Base-by-base conservation (phyloP, 2,329 filamentous ascomycete genomes). In the Pseudogymnoascus sp. region DNA sequence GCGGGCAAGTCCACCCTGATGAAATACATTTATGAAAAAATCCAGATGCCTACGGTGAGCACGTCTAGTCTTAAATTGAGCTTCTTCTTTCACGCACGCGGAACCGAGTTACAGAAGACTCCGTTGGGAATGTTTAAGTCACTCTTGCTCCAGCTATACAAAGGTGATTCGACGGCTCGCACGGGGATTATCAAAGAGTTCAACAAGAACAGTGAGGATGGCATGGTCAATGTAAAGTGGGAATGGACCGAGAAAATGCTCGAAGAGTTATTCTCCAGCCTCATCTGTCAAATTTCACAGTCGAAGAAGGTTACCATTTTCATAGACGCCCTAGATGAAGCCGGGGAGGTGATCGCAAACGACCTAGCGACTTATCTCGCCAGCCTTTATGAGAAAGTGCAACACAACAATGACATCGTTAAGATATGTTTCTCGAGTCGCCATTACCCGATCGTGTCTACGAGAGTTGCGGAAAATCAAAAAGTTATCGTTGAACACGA, bases 371-470 rank as follows among this genome's bases (percentile, higher is more conserved):
- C 7, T 12, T 69, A 68, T 25, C 68, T 71, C 60, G 65, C 67
- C 14, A 63, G 65, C 11, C 59, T 71, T 3, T 64, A 65, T 56
- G 62, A 66, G 38, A 8, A 2, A 7, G 68, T 65, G 4, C 46
- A n/a, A 38, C 36, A 63, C 3, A 21, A 56, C 5, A n/a, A 65
- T 21, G 62, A 65, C 60, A 38, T 11, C 1, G 60, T 71, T 8
- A 63, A 66, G 6, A 67, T 72, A 37, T 72, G 69, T 46, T 69
- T 72, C 36, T 72, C 70, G n/a, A 70, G 70, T 64, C 65, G 69
- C 16, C 67, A 70, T 62, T 70, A 72, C 63, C 70, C 69, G 11
- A 67, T 46, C 42, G 6, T 46, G 6, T 8, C 42, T n/a, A 3
- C 12, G 21, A 25, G 7, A 46, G 42, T 25, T 46, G 9, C 42